Percentiles rank a stretch among this genome's conserved stretches.
Conservation (phyloP, 1,139 yeast genomes). For the Yamadazyma blattariae region DNA sequence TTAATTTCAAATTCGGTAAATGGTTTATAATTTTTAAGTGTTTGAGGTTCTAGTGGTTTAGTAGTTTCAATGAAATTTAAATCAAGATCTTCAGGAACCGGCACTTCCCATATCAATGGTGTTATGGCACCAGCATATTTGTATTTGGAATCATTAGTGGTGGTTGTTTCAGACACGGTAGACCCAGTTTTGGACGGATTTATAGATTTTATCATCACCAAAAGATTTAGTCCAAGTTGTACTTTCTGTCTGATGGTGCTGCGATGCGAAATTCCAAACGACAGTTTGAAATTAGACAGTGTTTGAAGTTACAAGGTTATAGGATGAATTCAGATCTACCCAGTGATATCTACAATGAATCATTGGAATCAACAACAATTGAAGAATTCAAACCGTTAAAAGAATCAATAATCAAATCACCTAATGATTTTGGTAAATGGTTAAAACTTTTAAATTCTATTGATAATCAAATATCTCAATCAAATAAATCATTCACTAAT, state of each 20-base stretch:
- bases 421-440: slow-evolving; percentile 31
- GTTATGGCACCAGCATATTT: slow-evolving; percentile 7
- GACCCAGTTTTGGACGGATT: too few species aligned
- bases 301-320: background rate
- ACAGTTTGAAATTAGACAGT: too few species aligned
- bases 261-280: too few species aligned
- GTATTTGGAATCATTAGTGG: background rate
- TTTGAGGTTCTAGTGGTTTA: slow-evolving; percentile 10
- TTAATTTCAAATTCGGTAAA: slow-evolving; percentile 2
- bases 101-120: slow-evolving; percentile 15
- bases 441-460: slow-evolving; percentile 22
- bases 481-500: slow-evolving; percentile 11
- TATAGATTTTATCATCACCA: slow-evolving; percentile 2
- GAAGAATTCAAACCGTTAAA: slow-evolving; percentile 8
- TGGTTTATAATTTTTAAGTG: slow-evolving; percentile 1
- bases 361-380: slow-evolving; percentile 1
- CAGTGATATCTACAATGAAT: slow-evolving; percentile 6
- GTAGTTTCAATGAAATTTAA: slow-evolving; percentile 20
- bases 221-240: too few species aligned
- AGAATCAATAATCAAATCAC: slow-evolving; percentile 13
- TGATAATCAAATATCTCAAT: slow-evolving; percentile 11
- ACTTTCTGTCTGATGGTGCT: too few species aligned
- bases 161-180: too few species aligned
- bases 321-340: slow-evolving; percentile 7
- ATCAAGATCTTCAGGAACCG: slow-evolving; percentile 22